phyloP scores from a whole-genome alignment of 148 eudicot species.

The Rhododendron vialii region DNA sequence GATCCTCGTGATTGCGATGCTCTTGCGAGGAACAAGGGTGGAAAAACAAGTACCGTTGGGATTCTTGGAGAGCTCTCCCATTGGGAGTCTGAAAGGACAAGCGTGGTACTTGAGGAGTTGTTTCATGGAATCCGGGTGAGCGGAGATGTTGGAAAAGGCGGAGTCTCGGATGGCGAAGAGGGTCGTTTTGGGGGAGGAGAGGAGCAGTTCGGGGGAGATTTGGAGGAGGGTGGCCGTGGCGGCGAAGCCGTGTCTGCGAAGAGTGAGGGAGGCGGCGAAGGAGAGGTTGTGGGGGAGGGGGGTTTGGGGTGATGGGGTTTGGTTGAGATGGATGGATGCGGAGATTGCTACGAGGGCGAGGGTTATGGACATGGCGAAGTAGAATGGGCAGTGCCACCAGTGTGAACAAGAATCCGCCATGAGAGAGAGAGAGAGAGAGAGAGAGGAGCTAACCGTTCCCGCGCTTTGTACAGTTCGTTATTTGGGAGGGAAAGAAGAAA shows the following conservation, averaged over 20 bases:
- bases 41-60: constrained; percentile 34
- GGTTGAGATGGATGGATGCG: constrained; percentile 10
- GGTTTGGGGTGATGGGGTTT: constrained; percentile 3
- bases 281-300: constrained; percentile 5
- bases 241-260: constrained; percentile 36
- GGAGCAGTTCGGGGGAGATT: constrained; percentile 47
- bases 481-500: background rate
- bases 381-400: constrained; percentile 67
- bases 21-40: constrained; percentile 34
- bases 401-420: constrained; percentile 52
- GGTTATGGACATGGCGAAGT: constrained; percentile 33
- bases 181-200: constrained; percentile 30
- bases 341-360: constrained; percentile 33
- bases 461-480: background rate
- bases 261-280: constrained; percentile 29
- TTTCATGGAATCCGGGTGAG: constrained; percentile 29
- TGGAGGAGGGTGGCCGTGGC: constrained; percentile 47
- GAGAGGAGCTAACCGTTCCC: background rate
- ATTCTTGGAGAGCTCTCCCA: constrained; percentile 22
- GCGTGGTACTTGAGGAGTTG: constrained; percentile 52
- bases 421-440: constrained; percentile 11
- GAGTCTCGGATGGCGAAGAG: constrained; percentile 57
- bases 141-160: constrained; percentile 26
- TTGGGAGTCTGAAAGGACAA: constrained; percentile 29
- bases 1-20: constrained; percentile 28